Conservation (phyloP, 2,329 filamentous ascomycete genomes). For the Seiridium cupressi region DNA sequence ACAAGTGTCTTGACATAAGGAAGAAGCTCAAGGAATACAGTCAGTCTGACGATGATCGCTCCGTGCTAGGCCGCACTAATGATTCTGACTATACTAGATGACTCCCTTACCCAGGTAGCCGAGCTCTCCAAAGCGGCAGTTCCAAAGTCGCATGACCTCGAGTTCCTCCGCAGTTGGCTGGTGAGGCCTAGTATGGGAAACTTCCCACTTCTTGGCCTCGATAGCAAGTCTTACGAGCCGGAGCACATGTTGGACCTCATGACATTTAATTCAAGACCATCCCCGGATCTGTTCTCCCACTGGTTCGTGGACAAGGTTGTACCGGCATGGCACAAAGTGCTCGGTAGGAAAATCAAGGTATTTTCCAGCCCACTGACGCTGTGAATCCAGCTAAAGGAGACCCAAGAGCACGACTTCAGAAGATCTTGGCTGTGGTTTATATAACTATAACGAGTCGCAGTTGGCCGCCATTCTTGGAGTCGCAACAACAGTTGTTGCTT, state of each 20-base stretch:
- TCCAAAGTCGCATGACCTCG: slow-evolving; percentile 4
- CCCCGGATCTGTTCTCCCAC: slow-evolving; percentile 6
- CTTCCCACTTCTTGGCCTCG: slow-evolving; percentile 9
- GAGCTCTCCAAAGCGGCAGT: slow-evolving; percentile 8
- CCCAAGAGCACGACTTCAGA: neutral
- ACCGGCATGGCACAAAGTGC: slow-evolving; percentile 2
- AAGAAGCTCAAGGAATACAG: slow-evolving; percentile 12
- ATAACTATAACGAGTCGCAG: slow-evolving; percentile 7
- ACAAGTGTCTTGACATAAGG: slow-evolving; percentile 11
- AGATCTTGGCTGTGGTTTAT: neutral
- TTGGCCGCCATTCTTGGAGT: neutral
- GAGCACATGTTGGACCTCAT: slow-evolving; percentile 8
- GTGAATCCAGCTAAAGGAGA: neutral
- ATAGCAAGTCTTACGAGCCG: slow-evolving; percentile 5
- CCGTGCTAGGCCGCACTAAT: neutral
- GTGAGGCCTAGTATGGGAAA: slow-evolving; percentile 9
- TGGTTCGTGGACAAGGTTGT: slow-evolving; percentile 9
- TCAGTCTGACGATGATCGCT: neutral
- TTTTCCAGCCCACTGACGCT: no score
- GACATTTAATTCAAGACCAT: slow-evolving; percentile 6
- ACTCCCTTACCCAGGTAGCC: neutral
- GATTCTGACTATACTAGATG: neutral
- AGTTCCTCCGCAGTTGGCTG: slow-evolving; percentile 10
- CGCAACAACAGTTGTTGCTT: slow-evolving; percentile 11
- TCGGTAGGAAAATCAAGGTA: slow-evolving; percentile 11